Conservation (phyloP, 345 rosid genomes). For the Microthlaspi erraticum region DNA sequence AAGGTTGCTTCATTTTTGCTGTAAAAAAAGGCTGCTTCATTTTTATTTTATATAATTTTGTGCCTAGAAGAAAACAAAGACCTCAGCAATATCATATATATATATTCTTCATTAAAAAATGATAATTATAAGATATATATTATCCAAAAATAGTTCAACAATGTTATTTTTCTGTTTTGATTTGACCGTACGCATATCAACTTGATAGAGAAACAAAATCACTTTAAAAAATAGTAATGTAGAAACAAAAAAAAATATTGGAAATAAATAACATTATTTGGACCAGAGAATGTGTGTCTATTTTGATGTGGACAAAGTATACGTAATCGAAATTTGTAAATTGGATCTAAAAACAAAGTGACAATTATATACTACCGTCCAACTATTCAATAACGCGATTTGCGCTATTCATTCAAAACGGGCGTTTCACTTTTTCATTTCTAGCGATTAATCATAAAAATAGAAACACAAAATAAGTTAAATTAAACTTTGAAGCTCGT, state of each 20-base stretch:
- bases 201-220: neutral
- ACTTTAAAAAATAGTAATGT: neutral
- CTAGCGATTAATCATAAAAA: neutral
- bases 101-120: neutral
- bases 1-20: neutral
- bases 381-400: no score
- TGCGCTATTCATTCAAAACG: neutral
- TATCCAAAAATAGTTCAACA: no score
- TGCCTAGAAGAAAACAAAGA: neutral
- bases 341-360: neutral
- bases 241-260: neutral
- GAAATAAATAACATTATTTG: neutral
- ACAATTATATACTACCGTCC: neutral
- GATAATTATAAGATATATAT: no score
- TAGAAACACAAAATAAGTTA: neutral
- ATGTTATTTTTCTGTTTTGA: neutral
- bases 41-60: neutral
- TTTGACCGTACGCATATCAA: neutral
- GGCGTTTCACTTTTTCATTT: neutral
- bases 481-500: neutral
- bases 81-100: neutral
- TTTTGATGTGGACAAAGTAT: neutral
- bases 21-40: no score
- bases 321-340: neutral
- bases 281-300: slow-evolving; percentile 4